Conservation (phyloP, 2,329 filamentous ascomycete genomes). For the Aaosphaeria arxii region DNA sequence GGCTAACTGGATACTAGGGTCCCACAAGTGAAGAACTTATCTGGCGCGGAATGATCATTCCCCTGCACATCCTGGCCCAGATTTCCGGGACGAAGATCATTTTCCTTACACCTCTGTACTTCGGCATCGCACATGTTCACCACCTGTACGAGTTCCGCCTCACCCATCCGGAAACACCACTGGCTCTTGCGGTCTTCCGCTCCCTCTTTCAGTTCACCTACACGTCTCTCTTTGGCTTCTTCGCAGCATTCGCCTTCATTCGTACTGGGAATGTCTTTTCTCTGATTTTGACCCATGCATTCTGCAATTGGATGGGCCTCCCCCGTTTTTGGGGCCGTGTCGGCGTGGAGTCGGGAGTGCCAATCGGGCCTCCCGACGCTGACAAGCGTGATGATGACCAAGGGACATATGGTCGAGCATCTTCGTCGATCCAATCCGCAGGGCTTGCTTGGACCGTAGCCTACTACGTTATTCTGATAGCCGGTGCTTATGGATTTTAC, state of each 20-base stretch:
- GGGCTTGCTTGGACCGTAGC: constrained; percentile 64
- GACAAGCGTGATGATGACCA: constrained; percentile 38
- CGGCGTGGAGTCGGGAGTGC: constrained; percentile 47
- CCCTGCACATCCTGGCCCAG: constrained; percentile 72
- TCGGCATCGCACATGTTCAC: constrained; percentile 89
- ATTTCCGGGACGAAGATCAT: constrained; percentile 56
- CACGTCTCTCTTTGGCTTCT: constrained; percentile 90
- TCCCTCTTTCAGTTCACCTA: constrained; percentile 83
- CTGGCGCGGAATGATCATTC: constrained; percentile 83
- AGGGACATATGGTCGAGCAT: constrained; percentile 8
- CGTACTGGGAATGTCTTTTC: constrained; percentile 79
- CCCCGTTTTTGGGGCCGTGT: constrained; percentile 82
- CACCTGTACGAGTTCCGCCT: constrained; percentile 94
- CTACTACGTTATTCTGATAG: constrained; percentile 76
- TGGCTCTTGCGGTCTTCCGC: constrained; percentile 62
- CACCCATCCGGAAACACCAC: constrained; percentile 68
- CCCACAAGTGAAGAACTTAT: constrained; percentile 91
- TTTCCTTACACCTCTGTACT: constrained; percentile 82
- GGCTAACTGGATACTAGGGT: constrained; percentile 44
- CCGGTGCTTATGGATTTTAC: constrained; percentile 71
- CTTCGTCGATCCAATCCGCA: constrained; percentile 21
- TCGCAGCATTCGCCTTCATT: constrained; percentile 84
- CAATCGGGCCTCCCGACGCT: constrained; percentile 33
- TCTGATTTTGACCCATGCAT: constrained; percentile 73
- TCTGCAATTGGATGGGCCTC: constrained; percentile 91